Conservation (phyloP, 148 eudicot genomes). For the Cornus controversa region DNA sequence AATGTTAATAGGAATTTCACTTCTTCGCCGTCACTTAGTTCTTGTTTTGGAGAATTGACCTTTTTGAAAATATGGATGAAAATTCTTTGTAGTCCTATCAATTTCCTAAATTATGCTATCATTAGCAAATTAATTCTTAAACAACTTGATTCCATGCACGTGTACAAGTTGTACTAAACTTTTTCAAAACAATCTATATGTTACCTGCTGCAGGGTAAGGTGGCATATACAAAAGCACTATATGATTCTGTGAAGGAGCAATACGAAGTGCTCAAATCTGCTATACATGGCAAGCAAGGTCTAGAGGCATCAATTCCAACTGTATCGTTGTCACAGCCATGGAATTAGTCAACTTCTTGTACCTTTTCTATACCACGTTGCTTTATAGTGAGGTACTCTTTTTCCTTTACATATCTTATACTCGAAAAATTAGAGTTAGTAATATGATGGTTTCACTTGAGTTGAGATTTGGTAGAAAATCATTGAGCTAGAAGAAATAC, state of each 20-base stretch:
- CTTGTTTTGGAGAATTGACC: neutral
- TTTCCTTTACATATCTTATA: neutral
- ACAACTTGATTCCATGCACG: neutral
- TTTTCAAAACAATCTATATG: neutral
- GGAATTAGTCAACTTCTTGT: slow-evolving; percentile 36
- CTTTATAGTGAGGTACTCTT: slow-evolving; percentile 25
- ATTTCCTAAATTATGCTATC: neutral
- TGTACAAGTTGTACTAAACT: too few relatives aligned
- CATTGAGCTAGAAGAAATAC: neutral
- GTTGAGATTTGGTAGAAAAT: neutral
- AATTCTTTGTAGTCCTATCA: neutral
- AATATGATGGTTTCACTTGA: neutral
- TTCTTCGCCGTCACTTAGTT: neutral
- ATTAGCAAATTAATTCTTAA: neutral
- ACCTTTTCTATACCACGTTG: neutral
- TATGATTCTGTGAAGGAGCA: slow-evolving; percentile 67
- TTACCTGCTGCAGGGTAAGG: slow-evolving; percentile 59
- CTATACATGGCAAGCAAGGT: slow-evolving; percentile 71
- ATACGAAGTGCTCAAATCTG: slow-evolving; percentile 62
- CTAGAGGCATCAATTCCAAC: slow-evolving; percentile 58
- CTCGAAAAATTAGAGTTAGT: neutral
- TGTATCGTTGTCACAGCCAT: slow-evolving; percentile 73
- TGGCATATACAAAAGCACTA: slow-evolving; percentile 47
- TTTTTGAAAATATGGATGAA: neutral
- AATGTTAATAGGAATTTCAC: neutral